phyloP scores from a whole-genome alignment of 2,329 filamentous ascomycete genomes.

The Dothideomycetes sp. region DNA sequence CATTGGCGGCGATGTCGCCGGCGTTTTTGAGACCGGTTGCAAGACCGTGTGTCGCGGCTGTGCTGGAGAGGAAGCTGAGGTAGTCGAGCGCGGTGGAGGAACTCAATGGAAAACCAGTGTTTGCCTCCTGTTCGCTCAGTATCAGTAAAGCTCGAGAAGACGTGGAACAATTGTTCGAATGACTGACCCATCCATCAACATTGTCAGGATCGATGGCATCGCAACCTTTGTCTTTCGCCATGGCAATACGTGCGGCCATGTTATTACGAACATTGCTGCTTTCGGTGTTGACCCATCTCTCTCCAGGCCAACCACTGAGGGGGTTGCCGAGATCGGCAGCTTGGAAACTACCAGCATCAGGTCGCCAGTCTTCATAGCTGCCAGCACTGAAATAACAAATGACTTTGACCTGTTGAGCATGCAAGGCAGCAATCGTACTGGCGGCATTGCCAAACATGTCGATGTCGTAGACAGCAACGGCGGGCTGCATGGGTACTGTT shows the following conservation, averaged over 20 bases:
- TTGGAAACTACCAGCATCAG: slow-evolving; percentile 48
- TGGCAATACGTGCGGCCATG: slow-evolving; percentile 52
- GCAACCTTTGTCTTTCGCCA: slow-evolving; percentile 41
- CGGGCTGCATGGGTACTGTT: slow-evolving; percentile 24
- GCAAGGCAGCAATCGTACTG: slow-evolving; percentile 39
- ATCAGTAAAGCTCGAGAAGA: background rate
- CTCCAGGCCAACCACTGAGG: slow-evolving; percentile 56
- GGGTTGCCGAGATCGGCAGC: slow-evolving; percentile 47
- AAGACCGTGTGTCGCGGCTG: slow-evolving; percentile 47
- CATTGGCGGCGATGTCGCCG: slow-evolving; percentile 46
- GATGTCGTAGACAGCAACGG: slow-evolving; percentile 54
- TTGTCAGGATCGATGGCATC: slow-evolving; percentile 30
- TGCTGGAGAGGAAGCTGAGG: slow-evolving; percentile 49
- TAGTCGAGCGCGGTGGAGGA: slow-evolving; percentile 48
- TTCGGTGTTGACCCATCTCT: slow-evolving; percentile 56
- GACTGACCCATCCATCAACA: slow-evolving; percentile 15
- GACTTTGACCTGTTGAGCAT: slow-evolving; percentile 47
- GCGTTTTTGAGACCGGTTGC: slow-evolving; percentile 62
- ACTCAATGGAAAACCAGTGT: slow-evolving; percentile 54
- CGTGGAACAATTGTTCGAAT: background rate
- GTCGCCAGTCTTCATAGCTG: slow-evolving; percentile 55
- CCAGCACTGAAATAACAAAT: slow-evolving; percentile 71
- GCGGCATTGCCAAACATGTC: slow-evolving; percentile 47
- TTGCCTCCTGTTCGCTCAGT: slow-evolving; percentile 34
- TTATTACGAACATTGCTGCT: slow-evolving; percentile 53